Conservation (phyloP, 176 grass and related monocot genomes). For the Canna indica region DNA sequence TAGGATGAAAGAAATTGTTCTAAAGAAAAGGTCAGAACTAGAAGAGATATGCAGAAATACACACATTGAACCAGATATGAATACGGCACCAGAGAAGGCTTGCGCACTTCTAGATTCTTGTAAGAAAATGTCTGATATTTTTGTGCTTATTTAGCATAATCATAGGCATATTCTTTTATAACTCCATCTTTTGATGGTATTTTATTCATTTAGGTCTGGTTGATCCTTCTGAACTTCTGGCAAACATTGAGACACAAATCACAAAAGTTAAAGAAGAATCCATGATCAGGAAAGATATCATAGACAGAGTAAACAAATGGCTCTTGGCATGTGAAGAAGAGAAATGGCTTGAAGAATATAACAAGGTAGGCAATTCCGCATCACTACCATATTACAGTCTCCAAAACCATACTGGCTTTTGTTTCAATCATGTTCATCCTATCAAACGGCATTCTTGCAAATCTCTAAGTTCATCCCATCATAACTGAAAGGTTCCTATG, state of each 20-base stretch:
- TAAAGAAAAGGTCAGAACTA: constrained; percentile 81
- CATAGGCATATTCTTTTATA: background rate
- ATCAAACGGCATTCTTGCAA: background rate
- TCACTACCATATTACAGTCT: constrained; percentile 3
- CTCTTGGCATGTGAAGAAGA: constrained; percentile 78
- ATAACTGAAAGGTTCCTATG: constrained; percentile 14
- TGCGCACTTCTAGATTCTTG: constrained; percentile 81
- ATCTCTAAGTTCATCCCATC: background rate
- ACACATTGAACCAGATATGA: constrained; percentile 75
- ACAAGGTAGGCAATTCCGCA: constrained; percentile 30
- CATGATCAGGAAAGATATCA: constrained; percentile 75
- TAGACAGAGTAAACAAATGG: constrained; percentile 77
- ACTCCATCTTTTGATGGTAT: constrained; percentile 10
- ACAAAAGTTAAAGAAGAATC: constrained; percentile 68
- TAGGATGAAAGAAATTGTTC: constrained; percentile 97
- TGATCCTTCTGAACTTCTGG: constrained; percentile 88
- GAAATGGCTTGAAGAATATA: constrained; percentile 95
- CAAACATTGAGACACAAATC: constrained; percentile 75
- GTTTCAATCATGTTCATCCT: background rate
- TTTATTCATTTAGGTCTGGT: constrained; percentile 56
- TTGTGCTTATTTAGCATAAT: background rate
- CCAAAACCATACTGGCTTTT: background rate
- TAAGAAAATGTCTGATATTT: constrained; percentile 16
- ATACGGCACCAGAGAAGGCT: constrained; percentile 75
- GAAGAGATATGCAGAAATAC: constrained; percentile 80